phyloP scores from a whole-genome alignment of 2,329 filamentous ascomycete species.

The Sarocladium kiliense region DNA sequence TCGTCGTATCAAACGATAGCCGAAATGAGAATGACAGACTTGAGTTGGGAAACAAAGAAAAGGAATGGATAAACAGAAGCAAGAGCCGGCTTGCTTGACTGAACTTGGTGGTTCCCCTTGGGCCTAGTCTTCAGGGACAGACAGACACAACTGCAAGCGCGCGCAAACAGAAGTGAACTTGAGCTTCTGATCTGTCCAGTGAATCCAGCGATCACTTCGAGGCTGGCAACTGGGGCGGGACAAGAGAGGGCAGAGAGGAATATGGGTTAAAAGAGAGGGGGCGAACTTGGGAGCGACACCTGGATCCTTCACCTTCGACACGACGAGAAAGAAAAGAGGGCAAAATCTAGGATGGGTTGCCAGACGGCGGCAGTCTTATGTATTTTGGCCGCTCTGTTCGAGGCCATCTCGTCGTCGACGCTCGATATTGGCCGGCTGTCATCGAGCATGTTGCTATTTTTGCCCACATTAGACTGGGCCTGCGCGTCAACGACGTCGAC shows the following conservation, averaged over 20 bases:
- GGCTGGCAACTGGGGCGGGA: constrained; percentile 20
- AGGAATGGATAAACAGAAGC: constrained; percentile 21
- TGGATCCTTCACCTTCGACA: constrained; percentile 39
- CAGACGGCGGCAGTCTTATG: constrained; percentile 45
- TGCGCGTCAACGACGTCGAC: neutral
- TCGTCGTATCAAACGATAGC: constrained; percentile 13
- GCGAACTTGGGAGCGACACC: constrained; percentile 42
- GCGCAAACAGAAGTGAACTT: neutral
- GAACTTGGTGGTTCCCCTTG: neutral
- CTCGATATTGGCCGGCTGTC: constrained; percentile 7
- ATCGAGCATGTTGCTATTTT: constrained; percentile 17
- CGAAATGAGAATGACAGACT: constrained; percentile 13
- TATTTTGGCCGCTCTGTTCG: constrained; percentile 42
- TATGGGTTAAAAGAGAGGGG: constrained; percentile 29
- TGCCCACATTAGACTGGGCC: constrained; percentile 9
- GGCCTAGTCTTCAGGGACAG: neutral
- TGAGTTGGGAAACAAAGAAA: constrained; percentile 19
- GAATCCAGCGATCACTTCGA: neutral
- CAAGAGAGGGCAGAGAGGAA: constrained; percentile 26
- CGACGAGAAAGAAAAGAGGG: constrained; percentile 32
- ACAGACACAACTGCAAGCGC: neutral
- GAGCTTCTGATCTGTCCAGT: constrained; percentile 6
- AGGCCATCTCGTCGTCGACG: constrained; percentile 22
- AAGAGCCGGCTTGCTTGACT: constrained; percentile 11
- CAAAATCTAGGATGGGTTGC: constrained; percentile 37